These are phyloP conservation scores for Vitellaria paradoxa DNA, from an alignment of 179 eudicot genomes.

Conservation along the genomic window DNA sequence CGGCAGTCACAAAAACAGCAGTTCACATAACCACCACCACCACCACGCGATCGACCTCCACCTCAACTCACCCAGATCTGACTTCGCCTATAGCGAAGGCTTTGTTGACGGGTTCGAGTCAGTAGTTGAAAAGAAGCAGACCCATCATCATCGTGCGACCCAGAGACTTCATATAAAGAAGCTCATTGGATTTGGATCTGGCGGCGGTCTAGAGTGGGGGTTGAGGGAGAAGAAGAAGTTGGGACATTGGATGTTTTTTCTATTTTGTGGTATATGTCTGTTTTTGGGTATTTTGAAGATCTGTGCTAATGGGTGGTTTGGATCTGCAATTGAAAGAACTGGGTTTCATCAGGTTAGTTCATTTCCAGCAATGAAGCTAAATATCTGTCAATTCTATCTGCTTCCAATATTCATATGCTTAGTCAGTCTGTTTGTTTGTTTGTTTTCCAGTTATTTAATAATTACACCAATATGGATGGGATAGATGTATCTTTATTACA, in stretches of 20 bases:
- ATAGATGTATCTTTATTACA: not conserved
- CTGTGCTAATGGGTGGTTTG: slow-evolving; percentile 62
- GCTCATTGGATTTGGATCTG: slow-evolving; percentile 27
- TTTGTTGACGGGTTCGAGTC: slow-evolving; percentile 46
- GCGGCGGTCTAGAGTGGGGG: slow-evolving; percentile 35
- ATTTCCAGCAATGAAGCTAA: not conserved
- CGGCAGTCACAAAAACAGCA: slow-evolving; percentile 14
- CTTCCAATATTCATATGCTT: not conserved
- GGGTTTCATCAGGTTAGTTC: slow-evolving; percentile 41
- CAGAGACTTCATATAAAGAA: slow-evolving; percentile 46
- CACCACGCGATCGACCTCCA: slow-evolving; percentile 67
- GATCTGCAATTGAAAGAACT: slow-evolving; percentile 43
- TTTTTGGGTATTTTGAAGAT: slow-evolving; percentile 71
- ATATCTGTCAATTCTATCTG: not conserved
- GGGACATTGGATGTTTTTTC: slow-evolving; percentile 76
- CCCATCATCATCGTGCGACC: slow-evolving; percentile 34
- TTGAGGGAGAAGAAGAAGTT: slow-evolving; percentile 57
- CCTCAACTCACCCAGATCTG: slow-evolving; percentile 87
- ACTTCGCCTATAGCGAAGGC: slow-evolving; percentile 25
- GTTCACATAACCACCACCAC: slow-evolving; percentile 27
- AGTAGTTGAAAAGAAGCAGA: slow-evolving; percentile 37
- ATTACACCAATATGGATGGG: not conserved
- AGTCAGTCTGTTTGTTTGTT: not conserved
- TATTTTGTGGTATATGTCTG: slow-evolving; percentile 76
- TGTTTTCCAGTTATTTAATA: not conserved